Base-by-base conservation (phyloP, 495 filamentous ascomycete genomes). In the Podospora tetraspora region DNA sequence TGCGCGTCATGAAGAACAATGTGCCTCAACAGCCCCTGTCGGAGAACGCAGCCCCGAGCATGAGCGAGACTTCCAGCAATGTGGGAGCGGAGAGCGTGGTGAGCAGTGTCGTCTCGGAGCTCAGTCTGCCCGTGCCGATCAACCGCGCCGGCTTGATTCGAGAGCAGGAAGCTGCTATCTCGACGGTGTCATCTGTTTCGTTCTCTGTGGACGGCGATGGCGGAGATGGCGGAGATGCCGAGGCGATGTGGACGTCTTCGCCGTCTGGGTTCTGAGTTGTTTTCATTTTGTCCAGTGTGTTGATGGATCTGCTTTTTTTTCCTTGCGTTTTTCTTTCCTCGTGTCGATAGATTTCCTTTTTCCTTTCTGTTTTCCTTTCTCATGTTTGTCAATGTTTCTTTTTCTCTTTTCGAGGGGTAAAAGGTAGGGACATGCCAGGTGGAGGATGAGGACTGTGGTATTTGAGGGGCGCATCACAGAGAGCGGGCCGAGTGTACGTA, bases 1-100 rank as follows among this genome's bases (percentile, higher is more conserved):
- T 58, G 57, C 69, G 68, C 19, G 63, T 70, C 6, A 72, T 72
- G 68, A 21, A 64, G 11, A 57, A 32, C 23, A 70, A 69, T 58
- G 22, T 8, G 0, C 19, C 29, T 43, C 27, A 21, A 11, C n/a
- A 62, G 3, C 23, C 34, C 24, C 1, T 16, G 27, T 16, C 21
- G 10, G 24, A 29, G 21, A 27, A 2, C 25, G 1, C 43, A 57
- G 34, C 5, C 62, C 9, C 25, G 59, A 60, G 24, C 12, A 8
- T 16, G 59, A 60, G 59, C 13, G 59, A 60, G 23, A 27, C 43
- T 19, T 3, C 43, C 16, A 52, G 19, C 43, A 2, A 9, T 2
- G 43, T 8, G 6, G 19, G 16, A 12, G 19, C 2, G 43, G 6
- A 52, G 43, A 52, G 16, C 3, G 13, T 43, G 13, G 37, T 19